Evolutionary conservation across 768 basidiomycete species (phyloP), one percentile per base, ranked within the genome.

Genomic region (Lyophyllum atratum): DNA sequence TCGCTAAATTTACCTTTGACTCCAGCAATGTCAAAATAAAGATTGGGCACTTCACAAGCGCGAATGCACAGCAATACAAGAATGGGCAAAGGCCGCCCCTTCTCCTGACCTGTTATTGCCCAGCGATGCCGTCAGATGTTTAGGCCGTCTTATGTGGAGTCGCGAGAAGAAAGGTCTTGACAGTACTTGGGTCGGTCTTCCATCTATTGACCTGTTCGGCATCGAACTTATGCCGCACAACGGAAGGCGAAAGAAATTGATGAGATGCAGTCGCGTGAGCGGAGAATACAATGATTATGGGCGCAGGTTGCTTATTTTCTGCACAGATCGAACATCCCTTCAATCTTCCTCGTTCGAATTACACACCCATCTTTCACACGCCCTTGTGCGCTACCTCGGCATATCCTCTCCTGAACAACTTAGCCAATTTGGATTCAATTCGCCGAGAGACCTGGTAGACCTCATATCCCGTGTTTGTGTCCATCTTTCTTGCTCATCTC

Each of bases 41-140:
- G 93, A 92, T 62, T 94, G 93, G 94, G 21, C 65, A 0, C 33
- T 81, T 2, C 95, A 97, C 70, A 91, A 87, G 69, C 69, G 71
- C 1, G 95, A 98, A 78, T 98, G 96, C 65, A 55, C 59, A 5
- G 87, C 92, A 0, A 72, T 95, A 9, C 79, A 78, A 53, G 73
- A 71, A 52, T 88, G 86, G 89, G 75, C 74, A 1, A 68, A 76
- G 26, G 64, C 74, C 15, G 83, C 83, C 5, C 80, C 82, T 2
- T 81, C 81, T 2, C 56, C 70, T 12, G 76, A 79, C 10, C 59
- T 78, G 4, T 58, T 79, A 4, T 64, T 88, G 17, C 92, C 94
- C 0, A 85, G 80, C 29, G 94, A 96, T 56, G 90, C 89, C 1
- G 79, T 96, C 10, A 74, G 95, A 49, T 89, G 87, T 60, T 72